Percentiles rank a stretch among this genome's conserved stretches.
These are phyloP conservation scores for Agroathelia rolfsii DNA, from an alignment of 1,284 basidiomycete genomes.

Conservation along the genomic window DNA sequence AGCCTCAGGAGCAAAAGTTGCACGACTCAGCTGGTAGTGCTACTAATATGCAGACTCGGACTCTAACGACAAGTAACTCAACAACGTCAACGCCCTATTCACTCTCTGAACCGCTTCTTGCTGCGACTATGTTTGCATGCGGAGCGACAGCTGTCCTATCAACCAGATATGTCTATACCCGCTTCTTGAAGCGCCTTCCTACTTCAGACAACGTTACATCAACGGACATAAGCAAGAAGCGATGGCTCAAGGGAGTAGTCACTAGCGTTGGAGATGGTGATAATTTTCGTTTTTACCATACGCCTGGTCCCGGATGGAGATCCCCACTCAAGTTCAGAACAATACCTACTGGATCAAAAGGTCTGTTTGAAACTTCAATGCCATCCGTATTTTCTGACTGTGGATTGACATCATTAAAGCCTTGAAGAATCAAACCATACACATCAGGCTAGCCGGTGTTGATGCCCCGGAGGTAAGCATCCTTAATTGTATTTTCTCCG, in stretches of 20 bases:
- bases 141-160: too few species aligned
- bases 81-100: too few species aligned
- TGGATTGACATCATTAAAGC: constrained; percentile 29
- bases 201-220: too few species aligned
- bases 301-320: constrained; percentile 62
- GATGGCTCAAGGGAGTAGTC: constrained; percentile 66
- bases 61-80: too few species aligned
- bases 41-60: too few species aligned
- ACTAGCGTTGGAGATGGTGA: constrained; percentile 82
- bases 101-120: too few species aligned
- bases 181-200: too few species aligned
- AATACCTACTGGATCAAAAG: constrained; percentile 52
- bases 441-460: constrained; percentile 78
- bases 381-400: constrained; percentile 5
- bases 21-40: too few species aligned
- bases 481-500: background rate
- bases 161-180: too few species aligned
- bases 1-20: too few species aligned
- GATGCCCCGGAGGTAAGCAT: constrained; percentile 80
- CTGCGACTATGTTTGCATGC: too few species aligned
- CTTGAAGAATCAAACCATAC: constrained; percentile 72
- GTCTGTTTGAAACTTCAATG: constrained; percentile 24
- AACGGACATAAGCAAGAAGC: too few species aligned
- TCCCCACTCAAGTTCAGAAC: constrained; percentile 62
- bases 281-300: constrained; percentile 78